Evolutionary conservation across 2,329 filamentous ascomycete genomes (phyloP).

Genomic region (Curvularia hawaiiensis): DNA sequence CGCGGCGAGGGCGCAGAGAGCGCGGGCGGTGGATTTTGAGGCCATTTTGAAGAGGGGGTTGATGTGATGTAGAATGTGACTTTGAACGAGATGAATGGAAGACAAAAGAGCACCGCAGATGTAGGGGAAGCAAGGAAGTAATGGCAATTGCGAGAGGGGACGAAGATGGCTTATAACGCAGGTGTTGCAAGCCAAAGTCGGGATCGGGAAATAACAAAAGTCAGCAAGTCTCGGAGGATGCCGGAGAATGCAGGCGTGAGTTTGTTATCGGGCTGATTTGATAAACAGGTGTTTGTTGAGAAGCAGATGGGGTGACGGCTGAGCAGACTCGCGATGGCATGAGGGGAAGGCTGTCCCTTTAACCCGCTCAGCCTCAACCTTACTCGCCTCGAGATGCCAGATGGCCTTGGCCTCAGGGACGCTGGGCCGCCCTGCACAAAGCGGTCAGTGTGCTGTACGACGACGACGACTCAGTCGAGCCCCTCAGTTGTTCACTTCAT

Average conservation of each 20-base stretch:
- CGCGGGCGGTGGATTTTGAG: slow-evolving; percentile 18
- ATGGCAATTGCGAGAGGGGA: neutral
- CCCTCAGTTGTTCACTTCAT: slow-evolving; percentile 6
- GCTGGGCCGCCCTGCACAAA: slow-evolving; percentile 8
- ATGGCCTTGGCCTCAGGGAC: slow-evolving; percentile 7
- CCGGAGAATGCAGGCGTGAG: slow-evolving; percentile 1
- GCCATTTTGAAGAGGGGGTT: slow-evolving; percentile 13
- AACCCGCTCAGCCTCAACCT: slow-evolving; percentile 8
- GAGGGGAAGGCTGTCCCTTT: slow-evolving; percentile 24
- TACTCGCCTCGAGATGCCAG: slow-evolving; percentile 5
- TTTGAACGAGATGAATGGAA: neutral
- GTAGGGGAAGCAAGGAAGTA: neutral
- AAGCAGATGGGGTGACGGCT: slow-evolving; percentile 5
- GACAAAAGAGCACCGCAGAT: neutral
- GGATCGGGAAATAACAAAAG: slow-evolving; percentile 1
- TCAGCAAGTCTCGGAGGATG: slow-evolving; percentile 9
- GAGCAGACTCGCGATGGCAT: slow-evolving; percentile 6
- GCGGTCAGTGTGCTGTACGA: slow-evolving; percentile 18
- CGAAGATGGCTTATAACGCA: slow-evolving; percentile 4
- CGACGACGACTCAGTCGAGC: slow-evolving; percentile 10
- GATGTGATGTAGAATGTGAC: neutral
- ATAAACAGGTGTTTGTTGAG: slow-evolving; percentile 5
- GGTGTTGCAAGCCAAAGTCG: slow-evolving; percentile 2
- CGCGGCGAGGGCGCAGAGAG: slow-evolving; percentile 44
- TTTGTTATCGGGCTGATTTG: slow-evolving; percentile 4